Evolutionary conservation across 1,139 yeast genomes (phyloP).

Genomic region (Nakaseomyces uthaithaninus): DNA sequence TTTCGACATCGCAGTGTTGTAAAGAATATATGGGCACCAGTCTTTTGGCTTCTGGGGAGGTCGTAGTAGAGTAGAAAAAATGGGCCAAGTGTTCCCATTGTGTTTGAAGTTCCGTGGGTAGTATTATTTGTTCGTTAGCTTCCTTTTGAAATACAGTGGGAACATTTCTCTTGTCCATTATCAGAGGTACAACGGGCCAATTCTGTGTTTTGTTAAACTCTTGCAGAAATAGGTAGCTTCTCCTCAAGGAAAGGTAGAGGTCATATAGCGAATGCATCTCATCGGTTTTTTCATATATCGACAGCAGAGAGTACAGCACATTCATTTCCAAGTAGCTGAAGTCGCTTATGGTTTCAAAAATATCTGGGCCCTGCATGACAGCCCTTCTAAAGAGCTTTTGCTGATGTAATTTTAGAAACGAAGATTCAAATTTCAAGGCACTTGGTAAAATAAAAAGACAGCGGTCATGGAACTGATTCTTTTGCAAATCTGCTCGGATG

Average conservation of each 20-base stretch:
- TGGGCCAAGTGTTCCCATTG: constrained; percentile 26
- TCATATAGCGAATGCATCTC: constrained; percentile 3
- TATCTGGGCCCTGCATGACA: constrained; percentile 4
- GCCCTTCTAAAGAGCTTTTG: constrained; percentile 6
- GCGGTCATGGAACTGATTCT: constrained; percentile 1
- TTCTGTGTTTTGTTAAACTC: neutral
- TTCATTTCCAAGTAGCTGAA: constrained; percentile 5
- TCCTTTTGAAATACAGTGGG: constrained; percentile 17
- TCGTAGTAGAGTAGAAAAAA: constrained; percentile 14
- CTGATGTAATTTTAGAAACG: constrained; percentile 2
- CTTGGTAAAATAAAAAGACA: constrained; percentile 3
- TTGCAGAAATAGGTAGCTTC: neutral
- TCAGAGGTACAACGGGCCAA: constrained; percentile 11
- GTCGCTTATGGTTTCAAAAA: constrained; percentile 2
- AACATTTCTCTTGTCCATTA: constrained; percentile 20
- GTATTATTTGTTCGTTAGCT: constrained; percentile 9
- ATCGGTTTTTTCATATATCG: constrained; percentile 2
- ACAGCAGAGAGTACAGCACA: neutral
- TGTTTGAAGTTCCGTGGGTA: constrained; percentile 18
- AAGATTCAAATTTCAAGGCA: constrained; percentile 1
- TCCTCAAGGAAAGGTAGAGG: constrained; percentile 1
- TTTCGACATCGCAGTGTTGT: constrained; percentile 27
- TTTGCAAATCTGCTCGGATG: neutral
- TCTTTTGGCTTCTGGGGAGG: constrained; percentile 14
- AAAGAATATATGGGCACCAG: constrained; percentile 19